Base-by-base conservation (phyloP, 2,329 filamentous ascomycete genomes). In the Xylariales sp. region DNA sequence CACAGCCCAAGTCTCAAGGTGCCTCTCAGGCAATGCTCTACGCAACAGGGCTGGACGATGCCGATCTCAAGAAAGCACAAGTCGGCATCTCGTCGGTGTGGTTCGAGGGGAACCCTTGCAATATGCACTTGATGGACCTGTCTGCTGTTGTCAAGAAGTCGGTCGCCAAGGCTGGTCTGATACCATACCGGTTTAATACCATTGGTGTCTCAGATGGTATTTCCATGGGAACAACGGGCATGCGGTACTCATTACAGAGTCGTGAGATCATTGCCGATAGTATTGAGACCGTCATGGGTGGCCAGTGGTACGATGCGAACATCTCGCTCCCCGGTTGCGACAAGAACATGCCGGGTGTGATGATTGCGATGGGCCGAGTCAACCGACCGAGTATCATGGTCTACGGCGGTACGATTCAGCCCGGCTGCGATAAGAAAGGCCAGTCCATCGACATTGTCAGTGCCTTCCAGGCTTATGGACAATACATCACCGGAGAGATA, bases 1-100 rank as follows among this genome's bases (percentile, higher is more conserved):
- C 93, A 19, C 90, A 97, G 69, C 91, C 90, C 61, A 97, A 96
- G 72, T 93, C 91, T 24, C 93, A 98, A 72, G 93, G 93, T 53
- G 93, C 94, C 42, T 97, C 93, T 31, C 93, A 98, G 72, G 93
- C 94, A 50, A 98, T 98, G 94, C 76, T 98, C 43, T 98, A 95
- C 73, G 93, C 88, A 52, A 96, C 91, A 1, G 94, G 94, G 40
- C 73, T 98, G 56, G 80, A 71, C 31, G 87, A 95, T 59, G 76
- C 77, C 43, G 90, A 95, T 65, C 87, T 97, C 83, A 84, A 85
- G 71, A 98, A 97, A 73, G 86, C 93, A 19, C 94, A 98, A 72
- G 84, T 98, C 54, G 93, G 93, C 52, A 97, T 98, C 62, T 95
- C 91, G 31, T 96, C 90, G 5, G 90, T 97, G 46, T 98, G 93